Evolutionary conservation across 768 basidiomycete genomes (phyloP), one percentile per base, ranked within the genome.

Genomic region (Phlebiopsis gigantea): DNA sequence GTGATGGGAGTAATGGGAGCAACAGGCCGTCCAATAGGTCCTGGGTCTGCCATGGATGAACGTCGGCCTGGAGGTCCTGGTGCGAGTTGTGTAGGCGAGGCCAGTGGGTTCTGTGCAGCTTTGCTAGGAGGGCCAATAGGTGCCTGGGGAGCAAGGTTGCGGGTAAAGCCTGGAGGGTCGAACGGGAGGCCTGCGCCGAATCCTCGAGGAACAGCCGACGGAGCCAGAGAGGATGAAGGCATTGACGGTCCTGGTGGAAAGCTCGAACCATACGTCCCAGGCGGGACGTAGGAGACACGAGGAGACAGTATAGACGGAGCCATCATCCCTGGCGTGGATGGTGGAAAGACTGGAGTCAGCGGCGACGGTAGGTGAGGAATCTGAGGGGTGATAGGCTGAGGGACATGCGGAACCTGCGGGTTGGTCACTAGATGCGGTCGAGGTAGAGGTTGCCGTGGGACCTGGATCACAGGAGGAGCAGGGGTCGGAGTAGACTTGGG

Each of bases 1-100:
- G 83, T 81, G 55, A 48, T 88, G 14, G 88, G 87, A 14, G 83
- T 81, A 26, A 79, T 76, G 5, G 84, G 66, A 43, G 56, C 56
- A 54, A 48, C 17, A 64, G 70, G 84, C 24, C 83, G 78, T 19
- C 78, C 79, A 58, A 85, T 84, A 12, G 82, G 84, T 21, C 87
- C 84, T 24, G 79, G 83, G 46, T 77, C 79, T 6, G 75, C 64
- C 44, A 71, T 71, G 46, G 71, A 68, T 69, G 65, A 63, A 65
- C 67, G 79, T 54, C 81, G 76, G 42, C 84, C 72, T 46, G 77
- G 74, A 46, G 77, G 67, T 31, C 79, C 80, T 41, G 80, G 76
- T 24, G 78, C 72, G 39, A 83, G 70, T 49, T 63, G 73, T 46
- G 61, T 74, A 5, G 66, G 69, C 17, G 67, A 66, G 8, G 79